Conservation (phyloP, 371 early-diverging fungal species). For the Lichtheimia corymbifera region DNA sequence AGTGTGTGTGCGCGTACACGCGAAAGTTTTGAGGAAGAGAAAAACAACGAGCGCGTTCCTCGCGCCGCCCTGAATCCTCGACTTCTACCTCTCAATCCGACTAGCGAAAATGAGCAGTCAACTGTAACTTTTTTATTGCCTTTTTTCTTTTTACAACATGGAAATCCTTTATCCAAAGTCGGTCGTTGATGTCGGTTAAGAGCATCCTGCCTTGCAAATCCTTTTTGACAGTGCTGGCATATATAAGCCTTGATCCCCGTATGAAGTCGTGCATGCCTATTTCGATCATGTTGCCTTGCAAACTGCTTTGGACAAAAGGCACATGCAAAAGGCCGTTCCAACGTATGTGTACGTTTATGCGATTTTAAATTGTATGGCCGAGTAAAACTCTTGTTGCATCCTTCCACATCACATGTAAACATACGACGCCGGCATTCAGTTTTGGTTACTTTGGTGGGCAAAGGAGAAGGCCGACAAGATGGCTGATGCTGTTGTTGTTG, state of each 20-base stretch:
- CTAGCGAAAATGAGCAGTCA: background rate
- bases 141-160: slow-evolving; percentile 6
- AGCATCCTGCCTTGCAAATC: slow-evolving; percentile 80
- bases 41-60: background rate
- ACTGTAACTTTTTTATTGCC: background rate
- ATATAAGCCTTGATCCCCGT: slow-evolving; percentile 65
- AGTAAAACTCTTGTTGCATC: slow-evolving; percentile 75
- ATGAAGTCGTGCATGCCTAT: slow-evolving; percentile 75
- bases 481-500: too few species aligned
- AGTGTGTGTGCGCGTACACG: background rate
- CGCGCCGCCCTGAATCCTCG: too few species aligned
- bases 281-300: slow-evolving; percentile 77
- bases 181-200: slow-evolving; percentile 55
- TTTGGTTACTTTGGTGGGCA: background rate
- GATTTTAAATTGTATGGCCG: slow-evolving; percentile 83
- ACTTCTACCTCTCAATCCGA: background rate
- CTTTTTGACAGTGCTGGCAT: slow-evolving; percentile 65
- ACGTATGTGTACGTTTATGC: slow-evolving; percentile 75
- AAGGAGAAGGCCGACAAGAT: too few species aligned
- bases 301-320: slow-evolving; percentile 61
- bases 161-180: background rate
- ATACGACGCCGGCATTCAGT: background rate
- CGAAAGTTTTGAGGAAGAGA: background rate
- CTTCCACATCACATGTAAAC: slow-evolving; percentile 21
- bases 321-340: slow-evolving; percentile 75